A percentile compares a stretch with the other conserved stretches of the same genome.
Evolutionary conservation across 305 asterid species (phyloP).

Genomic region (Fraxinus xanthoxyloides): DNA sequence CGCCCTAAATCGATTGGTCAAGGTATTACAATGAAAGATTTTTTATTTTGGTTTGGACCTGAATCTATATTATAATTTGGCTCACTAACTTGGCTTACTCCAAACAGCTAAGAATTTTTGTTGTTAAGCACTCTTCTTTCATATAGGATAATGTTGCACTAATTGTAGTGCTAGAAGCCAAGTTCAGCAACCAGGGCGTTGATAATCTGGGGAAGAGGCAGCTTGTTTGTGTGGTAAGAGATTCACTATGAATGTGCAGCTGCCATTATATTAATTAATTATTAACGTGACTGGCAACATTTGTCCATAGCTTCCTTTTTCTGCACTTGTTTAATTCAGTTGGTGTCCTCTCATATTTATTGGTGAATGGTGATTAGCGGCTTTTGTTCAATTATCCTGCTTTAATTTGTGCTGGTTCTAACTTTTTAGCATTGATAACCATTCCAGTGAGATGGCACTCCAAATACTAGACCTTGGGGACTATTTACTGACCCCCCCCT

Average conservation of each 20-base stretch:
- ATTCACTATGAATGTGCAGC: neutral
- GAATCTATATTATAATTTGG: neutral
- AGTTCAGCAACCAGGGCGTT: conserved; percentile 71
- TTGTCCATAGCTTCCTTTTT: neutral
- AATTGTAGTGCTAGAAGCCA: conserved; percentile 88
- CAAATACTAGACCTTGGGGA: neutral
- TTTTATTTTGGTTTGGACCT: conserved; percentile 12
- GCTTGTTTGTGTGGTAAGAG: conserved; percentile 92
- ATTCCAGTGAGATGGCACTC: neutral
- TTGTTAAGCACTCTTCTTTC: conserved; percentile 17
- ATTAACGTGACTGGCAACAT: neutral
- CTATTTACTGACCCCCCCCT: neutral
- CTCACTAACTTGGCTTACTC: conserved; percentile 8
- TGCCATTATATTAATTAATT: neutral
- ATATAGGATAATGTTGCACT: conserved; percentile 87
- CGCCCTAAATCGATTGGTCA: conserved; percentile 80
- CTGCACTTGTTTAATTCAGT: neutral
- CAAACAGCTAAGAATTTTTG: neutral
- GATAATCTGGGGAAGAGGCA: conserved; percentile 90
- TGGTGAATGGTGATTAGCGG: neutral
- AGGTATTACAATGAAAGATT: conserved; percentile 43
- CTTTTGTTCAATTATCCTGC: neutral
- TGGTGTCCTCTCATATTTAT: neutral
- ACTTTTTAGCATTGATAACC: neutral
- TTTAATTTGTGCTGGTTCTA: neutral